Base-by-base conservation (phyloP, 2,329 filamentous ascomycete genomes). In the Alternaria panax region DNA sequence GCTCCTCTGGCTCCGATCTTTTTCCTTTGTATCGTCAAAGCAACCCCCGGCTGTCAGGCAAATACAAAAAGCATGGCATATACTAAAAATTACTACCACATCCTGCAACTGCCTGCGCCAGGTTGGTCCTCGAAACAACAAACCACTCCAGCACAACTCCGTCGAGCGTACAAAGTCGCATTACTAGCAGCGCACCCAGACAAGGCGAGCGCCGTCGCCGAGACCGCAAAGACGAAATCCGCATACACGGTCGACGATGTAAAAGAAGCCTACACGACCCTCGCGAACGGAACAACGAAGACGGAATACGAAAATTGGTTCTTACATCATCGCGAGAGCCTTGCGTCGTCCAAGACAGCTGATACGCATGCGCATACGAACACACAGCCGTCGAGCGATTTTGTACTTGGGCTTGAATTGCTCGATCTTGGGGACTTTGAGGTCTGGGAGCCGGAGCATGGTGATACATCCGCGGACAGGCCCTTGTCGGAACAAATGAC, bases 131-230 rank as follows among this genome's bases (percentile, higher is more conserved):
- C 59, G 51, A 43, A 54, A 30, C 20, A 60, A n/a, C 34, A 50
- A 12, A 40, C 41, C 18, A 18, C 58, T 1, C 24, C 56, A 14
- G 61, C 59, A 2, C 62, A 60, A 3, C 11, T 72, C 20, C 52
- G 70, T 2, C 51, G 66, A 32, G 86, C 86, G 9, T 89, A 89
- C 71, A 84, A 84, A 59, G 81, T 79, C 47, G 84, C 86, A 7
- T 78, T 89, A 24, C 79, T 89, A 5, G 73, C 75, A 25, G 80
- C 87, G 65, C 87, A 89, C 69, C 87, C 87, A 0, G 87, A 89
- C 75, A 88, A 87, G 71, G 28, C 60, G 18, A 45, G 47, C 32
- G 53, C 25, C 45, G 20, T n/a, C 16, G 14, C 45, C 1, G 45
- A 28, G 28, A 48, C 45, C 12, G 16, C 45, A 46, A 28, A n/a